Percentiles rank a stretch among this genome's conserved stretches.
phyloP scores from a whole-genome alignment of 306 rosid genomes.

The Cyclanthera cordifolia region DNA sequence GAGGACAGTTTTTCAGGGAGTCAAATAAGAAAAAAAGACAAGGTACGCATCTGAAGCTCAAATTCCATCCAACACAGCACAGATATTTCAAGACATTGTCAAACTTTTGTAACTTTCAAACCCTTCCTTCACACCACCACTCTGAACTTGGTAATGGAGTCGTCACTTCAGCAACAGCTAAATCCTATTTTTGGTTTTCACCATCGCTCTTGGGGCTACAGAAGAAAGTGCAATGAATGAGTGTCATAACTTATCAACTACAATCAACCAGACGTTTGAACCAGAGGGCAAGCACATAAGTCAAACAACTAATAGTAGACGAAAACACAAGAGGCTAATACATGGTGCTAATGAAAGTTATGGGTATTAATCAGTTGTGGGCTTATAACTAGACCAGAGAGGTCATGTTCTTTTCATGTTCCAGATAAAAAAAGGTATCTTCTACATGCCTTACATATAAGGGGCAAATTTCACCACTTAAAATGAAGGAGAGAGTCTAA shows the following conservation, averaged over 20 bases:
- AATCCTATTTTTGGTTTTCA: conserved; percentile 57
- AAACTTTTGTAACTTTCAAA: conserved; percentile 19
- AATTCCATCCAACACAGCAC: conserved; percentile 19
- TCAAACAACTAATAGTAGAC: neutral
- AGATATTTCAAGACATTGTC: conserved; percentile 18
- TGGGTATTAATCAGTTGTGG: neutral
- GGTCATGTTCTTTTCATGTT: neutral
- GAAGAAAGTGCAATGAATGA: conserved; percentile 8
- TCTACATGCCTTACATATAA: neutral
- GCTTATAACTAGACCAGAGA: neutral
- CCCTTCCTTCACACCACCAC: conserved; percentile 15
- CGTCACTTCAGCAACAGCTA: conserved; percentile 24
- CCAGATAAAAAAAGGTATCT: neutral
- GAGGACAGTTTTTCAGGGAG: conserved; percentile 11
- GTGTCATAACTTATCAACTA: neutral
- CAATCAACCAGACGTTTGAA: neutral
- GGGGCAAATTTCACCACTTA: neutral
- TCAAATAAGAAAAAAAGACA: conserved; percentile 21
- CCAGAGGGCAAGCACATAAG: neutral
- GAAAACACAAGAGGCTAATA: neutral
- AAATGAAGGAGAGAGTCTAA: neutral
- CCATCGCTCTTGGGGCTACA: conserved; percentile 88
- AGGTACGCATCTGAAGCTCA: conserved; percentile 23
- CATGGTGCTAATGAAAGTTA: neutral
- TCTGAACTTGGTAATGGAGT: conserved; percentile 19